A percentile compares a stretch with the other conserved stretches of the same genome.
These are phyloP conservation scores for Salvia sclarea DNA, from an alignment of 305 asterid genomes.

Conservation along the genomic window DNA sequence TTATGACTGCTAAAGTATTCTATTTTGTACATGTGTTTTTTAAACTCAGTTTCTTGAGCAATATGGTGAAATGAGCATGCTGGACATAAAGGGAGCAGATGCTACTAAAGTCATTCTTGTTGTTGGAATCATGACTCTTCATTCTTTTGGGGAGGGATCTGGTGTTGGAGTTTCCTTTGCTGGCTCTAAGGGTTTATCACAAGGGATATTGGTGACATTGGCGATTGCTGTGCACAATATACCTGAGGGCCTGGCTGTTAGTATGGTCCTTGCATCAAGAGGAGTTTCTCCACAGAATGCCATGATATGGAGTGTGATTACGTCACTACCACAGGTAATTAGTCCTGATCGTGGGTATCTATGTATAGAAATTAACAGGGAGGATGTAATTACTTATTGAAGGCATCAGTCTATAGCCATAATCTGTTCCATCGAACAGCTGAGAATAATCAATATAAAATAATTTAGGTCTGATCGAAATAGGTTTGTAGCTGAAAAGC, in stretches of 20 bases:
- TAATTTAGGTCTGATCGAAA: background rate
- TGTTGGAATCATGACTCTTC: constrained; percentile 97
- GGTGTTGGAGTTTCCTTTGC: constrained; percentile 99
- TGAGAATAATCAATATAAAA: background rate
- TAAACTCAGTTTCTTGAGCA: constrained; percentile 75
- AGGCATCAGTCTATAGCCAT: constrained; percentile 5
- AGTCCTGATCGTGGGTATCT: constrained; percentile 13
- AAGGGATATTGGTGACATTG: constrained; percentile 82
- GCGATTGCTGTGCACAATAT: constrained; percentile 98
- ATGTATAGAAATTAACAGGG: background rate
- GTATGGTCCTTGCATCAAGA: constrained; percentile 97
- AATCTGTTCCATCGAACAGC: constrained; percentile 9
- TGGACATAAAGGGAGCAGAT: constrained; percentile 98
- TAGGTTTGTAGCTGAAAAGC: background rate
- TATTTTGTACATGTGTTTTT: background rate
- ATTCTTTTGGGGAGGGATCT: constrained; percentile 98
- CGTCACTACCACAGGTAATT: constrained; percentile 92
- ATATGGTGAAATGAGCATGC: constrained; percentile 96
- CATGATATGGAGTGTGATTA: constrained; percentile 91
- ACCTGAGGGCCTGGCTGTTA: constrained; percentile 98
- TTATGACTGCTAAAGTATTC: constrained; percentile 1
- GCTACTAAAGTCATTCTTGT: constrained; percentile 91
- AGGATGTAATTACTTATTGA: background rate
- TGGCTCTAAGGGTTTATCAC: constrained; percentile 92
- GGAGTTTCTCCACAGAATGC: constrained; percentile 98